These are phyloP conservation scores for Venturia effusa DNA, from an alignment of 2,329 filamentous ascomycete genomes.

Conservation along the genomic window DNA sequence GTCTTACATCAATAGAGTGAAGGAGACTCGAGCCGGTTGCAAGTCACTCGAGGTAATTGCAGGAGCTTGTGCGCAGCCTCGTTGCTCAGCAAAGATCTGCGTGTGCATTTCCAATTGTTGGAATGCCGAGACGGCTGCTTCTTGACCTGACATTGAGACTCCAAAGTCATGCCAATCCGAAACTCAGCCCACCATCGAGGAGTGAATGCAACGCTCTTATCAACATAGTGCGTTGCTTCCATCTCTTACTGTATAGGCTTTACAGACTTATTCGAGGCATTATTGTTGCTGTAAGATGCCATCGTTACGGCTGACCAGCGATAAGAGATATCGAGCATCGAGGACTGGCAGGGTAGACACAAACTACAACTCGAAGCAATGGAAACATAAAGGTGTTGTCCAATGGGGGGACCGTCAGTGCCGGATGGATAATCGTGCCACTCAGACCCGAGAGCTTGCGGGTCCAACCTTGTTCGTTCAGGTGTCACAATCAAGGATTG, in stretches of 20 bases:
- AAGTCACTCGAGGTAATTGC: no score
- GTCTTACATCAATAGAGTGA: no score
- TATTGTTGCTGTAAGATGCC: no score
- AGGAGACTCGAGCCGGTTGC: no score
- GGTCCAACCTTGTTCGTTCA: neutral
- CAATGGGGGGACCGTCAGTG: neutral
- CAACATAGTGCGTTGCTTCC: no score
- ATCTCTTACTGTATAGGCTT: neutral
- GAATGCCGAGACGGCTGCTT: neutral
- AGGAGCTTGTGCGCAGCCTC: no score
- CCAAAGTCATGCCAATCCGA: neutral
- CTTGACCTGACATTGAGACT: neutral
- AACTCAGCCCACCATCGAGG: neutral
- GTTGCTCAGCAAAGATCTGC: no score
- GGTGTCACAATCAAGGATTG: neutral
- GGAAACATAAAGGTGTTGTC: no score
- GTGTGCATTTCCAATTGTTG: no score
- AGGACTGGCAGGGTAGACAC: neutral
- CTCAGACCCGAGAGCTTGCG: neutral
- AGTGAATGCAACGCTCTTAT: neutral
- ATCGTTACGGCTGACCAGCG: neutral
- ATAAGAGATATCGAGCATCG: neutral
- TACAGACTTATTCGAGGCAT: no score
- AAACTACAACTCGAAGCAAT: no score
- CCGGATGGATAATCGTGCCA: neutral